Evolutionary conservation across 1,284 basidiomycete genomes (phyloP).

Genomic region (Lignosus rhinocerotis): DNA sequence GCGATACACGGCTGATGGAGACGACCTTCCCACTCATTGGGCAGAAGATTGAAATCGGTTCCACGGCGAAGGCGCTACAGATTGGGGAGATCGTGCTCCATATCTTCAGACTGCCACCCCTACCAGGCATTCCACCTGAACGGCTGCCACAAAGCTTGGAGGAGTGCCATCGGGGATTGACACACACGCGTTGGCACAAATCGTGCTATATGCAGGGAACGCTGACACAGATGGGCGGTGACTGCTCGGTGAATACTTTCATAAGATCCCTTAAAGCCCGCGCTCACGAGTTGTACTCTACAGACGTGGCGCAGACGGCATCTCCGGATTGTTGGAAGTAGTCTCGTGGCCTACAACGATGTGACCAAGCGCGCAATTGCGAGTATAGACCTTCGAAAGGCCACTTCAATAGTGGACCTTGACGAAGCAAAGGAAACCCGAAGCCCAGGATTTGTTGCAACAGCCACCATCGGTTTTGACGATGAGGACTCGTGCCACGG

Average conservation of each 20-base stretch:
- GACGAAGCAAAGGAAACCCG: constrained; percentile 72
- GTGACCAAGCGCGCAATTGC: constrained; percentile 90
- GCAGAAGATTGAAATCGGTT: constrained; percentile 60
- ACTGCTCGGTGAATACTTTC: constrained; percentile 67
- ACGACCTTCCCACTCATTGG: constrained; percentile 84
- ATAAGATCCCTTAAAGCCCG: constrained; percentile 15
- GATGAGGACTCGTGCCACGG: constrained; percentile 75
- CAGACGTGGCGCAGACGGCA: constrained; percentile 89
- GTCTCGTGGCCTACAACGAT: constrained; percentile 90
- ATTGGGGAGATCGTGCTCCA: constrained; percentile 84
- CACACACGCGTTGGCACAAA: constrained; percentile 90
- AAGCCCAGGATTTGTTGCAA: constrained; percentile 44
- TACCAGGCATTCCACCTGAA: constrained; percentile 78
- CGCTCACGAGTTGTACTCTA: background rate
- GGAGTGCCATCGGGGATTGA: constrained; percentile 87
- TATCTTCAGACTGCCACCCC: constrained; percentile 85
- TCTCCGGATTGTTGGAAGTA: constrained; percentile 85
- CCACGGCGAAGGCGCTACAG: constrained; percentile 58
- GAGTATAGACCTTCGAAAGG: constrained; percentile 90
- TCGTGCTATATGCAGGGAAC: constrained; percentile 90
- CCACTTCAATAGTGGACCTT: constrained; percentile 77
- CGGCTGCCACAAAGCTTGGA: constrained; percentile 90
- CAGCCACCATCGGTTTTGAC: constrained; percentile 41
- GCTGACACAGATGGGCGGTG: constrained; percentile 94
- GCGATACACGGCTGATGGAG: constrained; percentile 83